Conservation (phyloP, 164 flowering plant genomes). For the Dillenia turbinata region DNA sequence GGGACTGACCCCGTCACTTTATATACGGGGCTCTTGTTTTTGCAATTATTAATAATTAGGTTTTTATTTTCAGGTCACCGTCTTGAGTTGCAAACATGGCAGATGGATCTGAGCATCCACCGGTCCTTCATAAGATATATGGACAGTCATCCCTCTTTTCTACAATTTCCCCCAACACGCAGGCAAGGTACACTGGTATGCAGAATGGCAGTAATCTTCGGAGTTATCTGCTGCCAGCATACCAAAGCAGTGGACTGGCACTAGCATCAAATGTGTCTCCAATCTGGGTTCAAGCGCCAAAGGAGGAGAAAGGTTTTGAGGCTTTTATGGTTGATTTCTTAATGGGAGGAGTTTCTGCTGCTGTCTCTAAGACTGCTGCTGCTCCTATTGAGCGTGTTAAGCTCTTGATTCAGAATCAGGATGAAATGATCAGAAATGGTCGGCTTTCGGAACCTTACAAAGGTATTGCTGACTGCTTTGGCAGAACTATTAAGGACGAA, state of each 20-base stretch:
- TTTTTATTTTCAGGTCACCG: slow-evolving; percentile 31
- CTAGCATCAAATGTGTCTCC: slow-evolving; percentile 20
- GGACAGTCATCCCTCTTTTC: slow-evolving; percentile 47
- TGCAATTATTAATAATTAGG: too few species aligned
- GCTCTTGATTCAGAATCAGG: slow-evolving; percentile 54
- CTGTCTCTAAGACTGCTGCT: slow-evolving; percentile 57
- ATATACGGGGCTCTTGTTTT: too few species aligned
- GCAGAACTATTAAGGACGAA: slow-evolving; percentile 51
- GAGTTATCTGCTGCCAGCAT: slow-evolving; percentile 16
- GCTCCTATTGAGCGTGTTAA: slow-evolving; percentile 67
- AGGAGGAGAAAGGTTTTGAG: slow-evolving; percentile 27
- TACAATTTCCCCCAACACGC: slow-evolving; percentile 34
- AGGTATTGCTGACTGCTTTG: slow-evolving; percentile 51
- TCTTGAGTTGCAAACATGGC: slow-evolving; percentile 37
- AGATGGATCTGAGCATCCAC: slow-evolving; percentile 46
- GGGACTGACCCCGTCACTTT: too few species aligned
- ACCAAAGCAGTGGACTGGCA: slow-evolving; percentile 23
- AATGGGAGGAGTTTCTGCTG: slow-evolving; percentile 60
- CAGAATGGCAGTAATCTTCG: slow-evolving; percentile 32
- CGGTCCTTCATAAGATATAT: slow-evolving; percentile 37
- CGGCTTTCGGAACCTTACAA: slow-evolving; percentile 53
- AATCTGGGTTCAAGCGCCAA: slow-evolving; percentile 37
- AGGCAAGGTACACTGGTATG: slow-evolving; percentile 26
- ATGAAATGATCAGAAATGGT: slow-evolving; percentile 50
- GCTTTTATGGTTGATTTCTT: slow-evolving; percentile 45